A percentile compares a stretch with the other conserved stretches of the same genome.
Evolutionary conservation across 2,329 filamentous ascomycete species (phyloP).

Genomic region (Tolypocladium capitatum): DNA sequence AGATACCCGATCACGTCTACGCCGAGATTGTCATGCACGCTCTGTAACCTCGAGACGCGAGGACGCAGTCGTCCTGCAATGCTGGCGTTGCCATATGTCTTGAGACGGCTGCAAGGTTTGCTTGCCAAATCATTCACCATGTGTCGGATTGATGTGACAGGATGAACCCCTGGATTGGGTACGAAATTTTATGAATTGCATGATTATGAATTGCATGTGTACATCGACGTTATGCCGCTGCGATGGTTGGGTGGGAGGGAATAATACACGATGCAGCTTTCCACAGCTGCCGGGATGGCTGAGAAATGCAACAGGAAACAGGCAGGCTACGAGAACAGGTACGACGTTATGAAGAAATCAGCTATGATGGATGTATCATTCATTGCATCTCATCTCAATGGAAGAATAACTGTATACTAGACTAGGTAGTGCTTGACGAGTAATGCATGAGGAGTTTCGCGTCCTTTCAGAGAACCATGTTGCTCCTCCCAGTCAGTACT

Average conservation of each 20-base stretch:
- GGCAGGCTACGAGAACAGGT: background rate
- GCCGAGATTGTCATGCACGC: slow-evolving; percentile 82
- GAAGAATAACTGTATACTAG: background rate
- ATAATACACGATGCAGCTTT: too few species aligned
- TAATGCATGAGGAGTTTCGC: background rate
- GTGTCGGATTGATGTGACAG: background rate
- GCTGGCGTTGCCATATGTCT: background rate
- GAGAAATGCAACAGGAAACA: background rate
- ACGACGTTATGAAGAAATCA: background rate
- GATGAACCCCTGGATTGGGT: background rate
- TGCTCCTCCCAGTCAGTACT: background rate
- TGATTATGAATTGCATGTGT: slow-evolving; percentile 1
- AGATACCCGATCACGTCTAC: slow-evolving; percentile 84
- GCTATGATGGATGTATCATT: too few species aligned
- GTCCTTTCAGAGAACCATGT: background rate
- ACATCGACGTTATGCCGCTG: background rate
- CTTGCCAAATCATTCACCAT: background rate
- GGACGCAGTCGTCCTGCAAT: background rate
- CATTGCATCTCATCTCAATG: background rate
- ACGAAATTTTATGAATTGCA: slow-evolving; percentile 1
- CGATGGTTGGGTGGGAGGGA: background rate
- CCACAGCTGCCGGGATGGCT: background rate
- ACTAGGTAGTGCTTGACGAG: background rate
- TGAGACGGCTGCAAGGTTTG: background rate
- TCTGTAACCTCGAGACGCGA: slow-evolving; percentile 30